phyloP scores from a whole-genome alignment of 306 rosid species.

The Cicer yamashitae region DNA sequence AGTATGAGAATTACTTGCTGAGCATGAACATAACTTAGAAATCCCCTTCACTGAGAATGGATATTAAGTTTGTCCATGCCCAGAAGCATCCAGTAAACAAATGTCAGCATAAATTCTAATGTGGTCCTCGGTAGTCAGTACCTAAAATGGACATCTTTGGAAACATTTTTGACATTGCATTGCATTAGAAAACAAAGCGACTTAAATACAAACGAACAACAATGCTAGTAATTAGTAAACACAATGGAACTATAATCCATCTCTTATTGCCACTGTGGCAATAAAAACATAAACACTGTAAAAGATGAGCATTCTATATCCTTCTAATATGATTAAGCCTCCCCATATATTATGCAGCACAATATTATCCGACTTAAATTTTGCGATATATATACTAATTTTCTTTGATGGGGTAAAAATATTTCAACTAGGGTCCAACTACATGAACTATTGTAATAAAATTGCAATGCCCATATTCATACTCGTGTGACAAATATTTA shows the following conservation, averaged over 20 bases:
- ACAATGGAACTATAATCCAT: conserved; percentile 15
- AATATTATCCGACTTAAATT: background rate
- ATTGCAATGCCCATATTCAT: background rate
- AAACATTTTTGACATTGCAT: conserved; percentile 16
- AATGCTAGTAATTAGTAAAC: background rate
- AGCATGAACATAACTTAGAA: conserved; percentile 17
- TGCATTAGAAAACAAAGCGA: background rate
- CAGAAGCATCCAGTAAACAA: background rate
- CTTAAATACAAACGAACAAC: background rate
- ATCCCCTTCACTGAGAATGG: conserved; percentile 23
- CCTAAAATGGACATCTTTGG: conserved; percentile 23
- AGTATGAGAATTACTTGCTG: conserved; percentile 26
- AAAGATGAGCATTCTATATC: conserved; percentile 16
- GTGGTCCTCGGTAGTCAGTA: background rate
- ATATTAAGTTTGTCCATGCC: conserved; percentile 21
- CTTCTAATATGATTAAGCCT: conserved; percentile 14
- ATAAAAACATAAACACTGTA: background rate
- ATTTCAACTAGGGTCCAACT: conserved; percentile 1
- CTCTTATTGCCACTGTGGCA: background rate
- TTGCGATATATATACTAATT: conserved; percentile 13
- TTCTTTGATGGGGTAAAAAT: conserved; percentile 17
- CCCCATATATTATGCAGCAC: conserved; percentile 10
- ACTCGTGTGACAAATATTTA: conserved; percentile 17
- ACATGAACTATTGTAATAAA: conserved; percentile 12
- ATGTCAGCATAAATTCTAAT: conserved; percentile 6